Percentiles rank a stretch among this genome's conserved stretches.
Conservation (phyloP, 2,329 filamentous ascomycete genomes). For the Epichloe scottii region DNA sequence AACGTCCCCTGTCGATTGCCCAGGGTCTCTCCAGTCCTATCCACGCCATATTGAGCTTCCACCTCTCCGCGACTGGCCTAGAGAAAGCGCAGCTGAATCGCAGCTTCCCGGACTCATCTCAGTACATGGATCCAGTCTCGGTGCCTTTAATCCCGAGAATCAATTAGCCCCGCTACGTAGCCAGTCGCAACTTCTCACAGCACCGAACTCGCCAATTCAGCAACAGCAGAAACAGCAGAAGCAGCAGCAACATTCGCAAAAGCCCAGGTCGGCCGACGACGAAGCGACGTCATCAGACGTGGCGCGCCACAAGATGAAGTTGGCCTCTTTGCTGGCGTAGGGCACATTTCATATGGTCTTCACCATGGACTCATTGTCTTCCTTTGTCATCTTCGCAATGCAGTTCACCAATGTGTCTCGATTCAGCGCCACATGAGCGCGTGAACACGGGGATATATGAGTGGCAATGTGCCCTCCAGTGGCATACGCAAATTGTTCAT, state of each 20-base stretch:
- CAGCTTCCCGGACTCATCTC: constrained; percentile 19
- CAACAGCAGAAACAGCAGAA: neutral
- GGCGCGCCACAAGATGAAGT: neutral
- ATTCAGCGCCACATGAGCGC: too few relatives aligned
- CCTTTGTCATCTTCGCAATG: too few relatives aligned
- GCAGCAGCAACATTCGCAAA: neutral
- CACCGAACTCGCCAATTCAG: neutral
- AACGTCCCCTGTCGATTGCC: constrained; percentile 36
- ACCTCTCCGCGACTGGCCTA: constrained; percentile 13
- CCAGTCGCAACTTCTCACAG: neutral
- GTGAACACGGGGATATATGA: too few relatives aligned
- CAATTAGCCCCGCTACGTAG: neutral
- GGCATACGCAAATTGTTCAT: too few relatives aligned
- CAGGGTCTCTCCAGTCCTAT: constrained; percentile 16
- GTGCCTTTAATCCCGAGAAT: neutral
- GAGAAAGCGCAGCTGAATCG: constrained; percentile 5
- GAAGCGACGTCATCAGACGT: neutral
- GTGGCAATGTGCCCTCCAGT: too few relatives aligned
- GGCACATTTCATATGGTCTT: neutral
- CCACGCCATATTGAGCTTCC: constrained; percentile 31
- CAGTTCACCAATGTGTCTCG: too few relatives aligned
- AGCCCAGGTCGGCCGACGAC: neutral
- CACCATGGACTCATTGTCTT: too few relatives aligned
- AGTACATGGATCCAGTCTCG: neutral
- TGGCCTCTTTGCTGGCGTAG: neutral